A percentile compares a stretch with the other conserved stretches of the same genome.
Evolutionary conservation across 257 asterid species (phyloP).

Genomic region (Nicotiana attenuata): DNA sequence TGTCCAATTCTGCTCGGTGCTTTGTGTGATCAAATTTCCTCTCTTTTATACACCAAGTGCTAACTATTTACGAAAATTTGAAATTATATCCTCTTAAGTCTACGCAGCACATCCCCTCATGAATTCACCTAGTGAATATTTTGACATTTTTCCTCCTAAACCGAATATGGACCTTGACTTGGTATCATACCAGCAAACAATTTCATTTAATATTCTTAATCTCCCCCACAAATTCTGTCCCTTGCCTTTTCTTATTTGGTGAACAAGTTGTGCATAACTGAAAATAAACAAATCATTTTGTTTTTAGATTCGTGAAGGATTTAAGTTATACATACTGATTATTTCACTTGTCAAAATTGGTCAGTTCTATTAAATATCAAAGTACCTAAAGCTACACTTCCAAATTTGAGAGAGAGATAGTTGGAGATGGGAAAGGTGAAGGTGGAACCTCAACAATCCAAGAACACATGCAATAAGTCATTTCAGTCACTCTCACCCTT

Average conservation of each 20-base stretch:
- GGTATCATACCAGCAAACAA: not conserved
- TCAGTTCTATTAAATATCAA: not conserved
- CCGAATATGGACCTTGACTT: not conserved
- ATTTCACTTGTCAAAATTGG: not conserved
- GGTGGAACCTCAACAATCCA: not conserved
- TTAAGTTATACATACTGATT: not conserved
- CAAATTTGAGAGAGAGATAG: not conserved
- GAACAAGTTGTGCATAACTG: no score
- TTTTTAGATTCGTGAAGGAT: no score
- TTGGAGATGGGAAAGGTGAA: not conserved
- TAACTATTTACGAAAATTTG: not conserved
- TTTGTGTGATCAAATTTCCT: not conserved
- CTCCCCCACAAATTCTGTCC: not conserved
- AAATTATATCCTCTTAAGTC: not conserved
- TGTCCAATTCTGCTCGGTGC: not conserved
- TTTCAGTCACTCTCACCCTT: slow-evolving; percentile 57
- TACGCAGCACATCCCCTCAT: not conserved
- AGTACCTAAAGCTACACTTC: not conserved
- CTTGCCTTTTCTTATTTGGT: not conserved
- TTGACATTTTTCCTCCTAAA: not conserved
- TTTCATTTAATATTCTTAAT: not conserved
- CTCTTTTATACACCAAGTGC: not conserved
- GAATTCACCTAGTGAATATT: not conserved
- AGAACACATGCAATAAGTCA: slow-evolving; percentile 24
- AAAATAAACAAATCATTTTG: no score